Evolutionary conservation across 2,329 filamentous ascomycete genomes (phyloP).

Genomic region (Fusarium sororula): DNA sequence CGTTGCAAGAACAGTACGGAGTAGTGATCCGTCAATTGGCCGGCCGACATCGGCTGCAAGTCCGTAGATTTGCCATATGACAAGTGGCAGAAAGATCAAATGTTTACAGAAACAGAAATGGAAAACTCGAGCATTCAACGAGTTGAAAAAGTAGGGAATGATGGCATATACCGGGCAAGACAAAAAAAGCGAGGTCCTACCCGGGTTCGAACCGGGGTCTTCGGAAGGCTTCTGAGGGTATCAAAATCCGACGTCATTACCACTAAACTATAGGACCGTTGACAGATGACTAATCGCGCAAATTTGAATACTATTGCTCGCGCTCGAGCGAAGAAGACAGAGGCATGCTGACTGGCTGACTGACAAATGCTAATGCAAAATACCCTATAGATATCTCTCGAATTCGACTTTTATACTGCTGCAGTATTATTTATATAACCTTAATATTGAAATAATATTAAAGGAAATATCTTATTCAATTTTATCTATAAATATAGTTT

Average conservation of each 20-base stretch:
- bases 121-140: fast-evolving
- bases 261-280: constrained; percentile 29
- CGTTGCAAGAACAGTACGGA: background rate
- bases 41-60: background rate
- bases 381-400: background rate
- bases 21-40: background rate
- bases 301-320: fast-evolving
- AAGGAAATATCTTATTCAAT: fast-evolving
- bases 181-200: constrained; percentile 26
- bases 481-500: background rate
- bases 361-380: fast-evolving
- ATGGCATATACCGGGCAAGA: fast-evolving
- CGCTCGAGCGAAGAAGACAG: fast-evolving
- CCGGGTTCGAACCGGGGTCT: constrained; percentile 31
- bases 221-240: constrained; percentile 8
- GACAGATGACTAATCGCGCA: background rate
- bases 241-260: constrained; percentile 31
- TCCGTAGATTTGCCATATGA: fast-evolving
- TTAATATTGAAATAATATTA: background rate
- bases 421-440: fast-evolving
- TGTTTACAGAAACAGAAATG: background rate
- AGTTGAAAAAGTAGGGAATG: too few relatives aligned
- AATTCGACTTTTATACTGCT: fast-evolving
- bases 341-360: fast-evolving
- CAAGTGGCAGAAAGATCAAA: too few relatives aligned